phyloP scores from a whole-genome alignment of 208 protist species.

The Phytomonas francai region DNA sequence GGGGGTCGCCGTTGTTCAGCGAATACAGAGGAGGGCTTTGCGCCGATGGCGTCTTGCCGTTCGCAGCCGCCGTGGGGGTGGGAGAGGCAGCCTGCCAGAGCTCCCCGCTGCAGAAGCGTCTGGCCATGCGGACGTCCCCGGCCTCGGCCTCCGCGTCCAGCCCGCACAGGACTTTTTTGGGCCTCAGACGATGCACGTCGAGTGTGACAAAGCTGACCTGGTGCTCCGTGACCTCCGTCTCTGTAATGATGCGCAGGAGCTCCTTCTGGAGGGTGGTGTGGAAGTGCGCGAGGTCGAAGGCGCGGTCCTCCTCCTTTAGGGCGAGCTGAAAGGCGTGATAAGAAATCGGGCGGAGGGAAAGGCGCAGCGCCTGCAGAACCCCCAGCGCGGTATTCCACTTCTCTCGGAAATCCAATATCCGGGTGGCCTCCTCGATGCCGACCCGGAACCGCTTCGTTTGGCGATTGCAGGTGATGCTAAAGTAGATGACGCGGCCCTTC shows the following conservation, averaged over 20 bases:
- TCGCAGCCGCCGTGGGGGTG: not conserved
- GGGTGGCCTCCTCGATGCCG: slow-evolving; percentile 51
- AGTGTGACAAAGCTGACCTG: slow-evolving; percentile 72
- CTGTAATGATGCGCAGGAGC: slow-evolving; percentile 58
- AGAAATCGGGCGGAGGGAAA: slow-evolving; percentile 44
- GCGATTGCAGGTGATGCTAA: slow-evolving; percentile 77
- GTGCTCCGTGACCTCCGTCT: slow-evolving; percentile 71
- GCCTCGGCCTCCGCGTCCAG: slow-evolving; percentile 26
- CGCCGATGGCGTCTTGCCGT: not conserved
- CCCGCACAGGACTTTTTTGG: slow-evolving; percentile 28
- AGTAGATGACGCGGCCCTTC: slow-evolving; percentile 56
- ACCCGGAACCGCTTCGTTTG: slow-evolving; percentile 84
- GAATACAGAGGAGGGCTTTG: not conserved
- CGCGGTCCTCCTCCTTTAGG: slow-evolving; percentile 64
- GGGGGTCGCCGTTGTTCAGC: not conserved
- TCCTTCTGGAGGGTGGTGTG: slow-evolving; percentile 48
- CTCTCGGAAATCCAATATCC: slow-evolving; percentile 82
- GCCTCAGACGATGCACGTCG: slow-evolving; percentile 45
- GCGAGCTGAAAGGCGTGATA: slow-evolving; percentile 49
- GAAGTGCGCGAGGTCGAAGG: slow-evolving; percentile 59
- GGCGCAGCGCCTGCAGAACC: slow-evolving; percentile 72
- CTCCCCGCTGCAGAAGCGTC: slow-evolving; percentile 45
- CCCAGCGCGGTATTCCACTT: slow-evolving; percentile 51
- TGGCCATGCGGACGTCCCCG: slow-evolving; percentile 57
- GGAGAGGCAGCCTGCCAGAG: slow-evolving; percentile 19